Conservation (phyloP, 2,329 filamentous ascomycete species). For the Pseudopithomyces maydicus region DNA sequence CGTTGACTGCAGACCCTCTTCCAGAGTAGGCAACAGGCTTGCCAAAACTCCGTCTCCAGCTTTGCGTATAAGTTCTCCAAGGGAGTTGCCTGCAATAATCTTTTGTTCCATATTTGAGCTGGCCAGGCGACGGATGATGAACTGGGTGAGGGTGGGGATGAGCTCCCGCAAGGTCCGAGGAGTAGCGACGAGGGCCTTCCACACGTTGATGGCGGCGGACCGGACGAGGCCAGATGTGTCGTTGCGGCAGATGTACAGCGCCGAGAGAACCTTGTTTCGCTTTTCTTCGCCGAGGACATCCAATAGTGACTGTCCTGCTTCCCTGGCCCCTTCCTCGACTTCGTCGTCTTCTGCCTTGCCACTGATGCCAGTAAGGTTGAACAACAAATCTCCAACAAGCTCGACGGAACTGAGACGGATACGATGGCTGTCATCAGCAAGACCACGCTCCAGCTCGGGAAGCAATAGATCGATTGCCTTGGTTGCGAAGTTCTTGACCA, state of each 20-base stretch:
- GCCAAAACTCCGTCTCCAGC: constrained; percentile 92
- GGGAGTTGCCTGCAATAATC: constrained; percentile 94
- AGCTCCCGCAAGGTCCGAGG: constrained; percentile 93
- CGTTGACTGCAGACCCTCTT: constrained; percentile 87
- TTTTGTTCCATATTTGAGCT: constrained; percentile 99
- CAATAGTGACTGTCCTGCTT: constrained; percentile 90
- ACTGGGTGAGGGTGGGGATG: constrained; percentile 89
- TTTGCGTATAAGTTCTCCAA: constrained; percentile 95
- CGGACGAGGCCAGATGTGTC: constrained; percentile 93
- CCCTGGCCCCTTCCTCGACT: constrained; percentile 78
- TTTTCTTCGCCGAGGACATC: constrained; percentile 95
- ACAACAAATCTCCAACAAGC: constrained; percentile 92
- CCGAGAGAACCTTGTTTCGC: constrained; percentile 95
- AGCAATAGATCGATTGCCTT: constrained; percentile 92
- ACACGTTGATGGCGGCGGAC: constrained; percentile 86
- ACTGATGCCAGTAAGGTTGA: constrained; percentile 95
- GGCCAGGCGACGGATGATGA: constrained; percentile 90
- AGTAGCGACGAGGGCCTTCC: constrained; percentile 94
- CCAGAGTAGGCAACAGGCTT: constrained; percentile 85
- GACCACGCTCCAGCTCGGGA: constrained; percentile 91
- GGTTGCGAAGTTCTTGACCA: constrained; percentile 98
- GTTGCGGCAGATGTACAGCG: constrained; percentile 94
- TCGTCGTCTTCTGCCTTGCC: constrained; percentile 76
- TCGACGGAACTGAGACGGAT: constrained; percentile 98
- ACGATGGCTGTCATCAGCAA: constrained; percentile 96